Evolutionary conservation across 371 early-diverging fungal genomes (phyloP).

Genomic region (Synchytrium microbalum): DNA sequence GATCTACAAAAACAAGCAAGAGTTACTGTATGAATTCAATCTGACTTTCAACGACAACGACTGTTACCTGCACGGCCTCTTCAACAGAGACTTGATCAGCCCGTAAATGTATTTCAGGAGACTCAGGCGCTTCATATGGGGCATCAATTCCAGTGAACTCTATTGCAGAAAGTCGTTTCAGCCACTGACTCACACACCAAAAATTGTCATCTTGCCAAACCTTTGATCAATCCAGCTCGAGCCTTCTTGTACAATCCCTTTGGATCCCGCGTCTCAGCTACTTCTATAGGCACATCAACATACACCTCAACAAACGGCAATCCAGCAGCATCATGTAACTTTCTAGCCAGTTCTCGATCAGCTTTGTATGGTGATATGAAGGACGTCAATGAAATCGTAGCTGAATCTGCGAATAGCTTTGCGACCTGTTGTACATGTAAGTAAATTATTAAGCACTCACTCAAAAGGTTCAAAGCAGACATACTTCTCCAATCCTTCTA

Average conservation of each 20-base stretch:
- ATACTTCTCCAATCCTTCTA: conserved; percentile 81
- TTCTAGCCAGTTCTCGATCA: conserved; percentile 74
- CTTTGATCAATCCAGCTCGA: conserved; percentile 83
- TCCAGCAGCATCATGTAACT: conserved; percentile 63
- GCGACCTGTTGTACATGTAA: conserved; percentile 35
- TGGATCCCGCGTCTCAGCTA: conserved; percentile 87
- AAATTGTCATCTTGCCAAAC: conserved; percentile 8
- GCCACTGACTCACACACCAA: conserved; percentile 4
- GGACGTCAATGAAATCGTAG: conserved; percentile 72
- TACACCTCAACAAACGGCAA: conserved; percentile 77
- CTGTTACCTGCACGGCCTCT: conserved; percentile 12
- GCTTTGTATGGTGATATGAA: conserved; percentile 84
- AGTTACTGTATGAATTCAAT: too few relatives aligned
- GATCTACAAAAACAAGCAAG: too few relatives aligned
- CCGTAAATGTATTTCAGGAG: conserved; percentile 77
- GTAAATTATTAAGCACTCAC: neutral
- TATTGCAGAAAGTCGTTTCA: conserved; percentile 6
- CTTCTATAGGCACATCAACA: conserved; percentile 78
- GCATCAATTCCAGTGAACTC: conserved; percentile 90
- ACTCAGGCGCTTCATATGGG: conserved; percentile 81
- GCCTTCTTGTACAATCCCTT: conserved; percentile 96
- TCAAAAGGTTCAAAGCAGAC: neutral
- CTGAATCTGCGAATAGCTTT: conserved; percentile 83
- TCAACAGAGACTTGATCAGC: conserved; percentile 66
- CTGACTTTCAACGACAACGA: too few relatives aligned